These are phyloP conservation scores for Monosporascus sp. DNA, from an alignment of 2,329 filamentous ascomycete genomes.

Conservation along the genomic window DNA sequence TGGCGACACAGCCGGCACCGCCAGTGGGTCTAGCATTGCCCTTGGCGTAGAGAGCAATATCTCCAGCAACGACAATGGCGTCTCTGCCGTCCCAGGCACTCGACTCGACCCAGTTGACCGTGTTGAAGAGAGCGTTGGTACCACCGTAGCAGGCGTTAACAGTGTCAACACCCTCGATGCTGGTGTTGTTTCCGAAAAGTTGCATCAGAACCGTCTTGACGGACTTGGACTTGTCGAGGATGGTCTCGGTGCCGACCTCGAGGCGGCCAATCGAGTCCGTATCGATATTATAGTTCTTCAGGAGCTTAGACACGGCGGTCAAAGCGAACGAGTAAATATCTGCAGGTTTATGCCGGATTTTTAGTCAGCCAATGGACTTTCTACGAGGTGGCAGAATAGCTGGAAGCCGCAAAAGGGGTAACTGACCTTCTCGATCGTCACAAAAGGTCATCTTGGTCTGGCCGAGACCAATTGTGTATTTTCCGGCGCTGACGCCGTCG, in stretches of 20 bases:
- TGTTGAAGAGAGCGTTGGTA: conserved; percentile 80
- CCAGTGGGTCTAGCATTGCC: conserved; percentile 76
- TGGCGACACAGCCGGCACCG: conserved; percentile 72
- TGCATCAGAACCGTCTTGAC: conserved; percentile 88
- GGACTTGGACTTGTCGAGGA: conserved; percentile 86
- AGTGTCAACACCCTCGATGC: conserved; percentile 77
- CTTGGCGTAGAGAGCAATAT: conserved; percentile 83
- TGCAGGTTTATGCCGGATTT: conserved; percentile 28
- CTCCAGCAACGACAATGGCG: conserved; percentile 72
- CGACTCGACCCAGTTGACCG: conserved; percentile 80
- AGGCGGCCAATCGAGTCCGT: conserved; percentile 71
- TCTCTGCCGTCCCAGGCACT: conserved; percentile 82
- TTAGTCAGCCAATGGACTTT: conserved; percentile 11
- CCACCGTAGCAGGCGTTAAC: conserved; percentile 84
- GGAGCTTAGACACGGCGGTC: conserved; percentile 70
- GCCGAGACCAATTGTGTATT: conserved; percentile 87
- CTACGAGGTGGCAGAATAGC: too few species aligned
- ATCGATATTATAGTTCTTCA: conserved; percentile 81
- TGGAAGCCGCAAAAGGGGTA: conserved; percentile 5
- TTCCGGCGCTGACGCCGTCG: conserved; percentile 74
- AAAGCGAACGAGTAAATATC: conserved; percentile 85
- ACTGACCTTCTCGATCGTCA: conserved; percentile 78
- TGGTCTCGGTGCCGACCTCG: conserved; percentile 80
- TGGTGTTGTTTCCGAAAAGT: conserved; percentile 77
- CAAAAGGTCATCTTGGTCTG: conserved; percentile 93